Conservation (phyloP, 202 grass and related monocot species). For the Schoenoplectus triqueter region DNA sequence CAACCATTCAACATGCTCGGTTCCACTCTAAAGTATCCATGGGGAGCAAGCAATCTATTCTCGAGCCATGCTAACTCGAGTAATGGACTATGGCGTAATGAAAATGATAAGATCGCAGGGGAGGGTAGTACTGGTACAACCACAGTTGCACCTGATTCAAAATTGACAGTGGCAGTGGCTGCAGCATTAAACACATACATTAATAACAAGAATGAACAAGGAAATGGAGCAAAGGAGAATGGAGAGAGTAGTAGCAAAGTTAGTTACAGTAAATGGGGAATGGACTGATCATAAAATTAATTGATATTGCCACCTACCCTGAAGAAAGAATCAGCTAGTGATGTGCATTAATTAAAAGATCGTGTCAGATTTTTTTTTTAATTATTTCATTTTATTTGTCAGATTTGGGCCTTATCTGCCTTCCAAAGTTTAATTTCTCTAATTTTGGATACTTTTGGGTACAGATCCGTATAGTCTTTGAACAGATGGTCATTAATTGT, state of each 20-base stretch:
- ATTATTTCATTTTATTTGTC: slow-evolving; percentile 39
- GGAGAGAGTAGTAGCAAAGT: slow-evolving; percentile 57
- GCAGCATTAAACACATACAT: slow-evolving; percentile 54
- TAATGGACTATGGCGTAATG: slow-evolving; percentile 55
- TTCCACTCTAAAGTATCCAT: slow-evolving; percentile 50
- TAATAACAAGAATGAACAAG: slow-evolving; percentile 54
- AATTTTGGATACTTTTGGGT: slow-evolving; percentile 18
- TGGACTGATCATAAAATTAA: slow-evolving; percentile 32
- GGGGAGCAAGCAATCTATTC: slow-evolving; percentile 40
- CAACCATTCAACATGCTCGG: slow-evolving; percentile 32
- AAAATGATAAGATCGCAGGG: slow-evolving; percentile 23
- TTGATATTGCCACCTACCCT: background rate
- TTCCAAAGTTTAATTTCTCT: slow-evolving; percentile 25
- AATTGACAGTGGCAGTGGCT: slow-evolving; percentile 51
- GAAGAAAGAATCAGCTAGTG: slow-evolving; percentile 29
- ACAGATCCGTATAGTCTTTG: slow-evolving; percentile 26
- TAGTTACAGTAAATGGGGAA: slow-evolving; percentile 49
- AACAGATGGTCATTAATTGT: slow-evolving; percentile 22
- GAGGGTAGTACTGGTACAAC: slow-evolving; percentile 38
- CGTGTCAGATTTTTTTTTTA: slow-evolving; percentile 30
- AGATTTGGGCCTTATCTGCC: slow-evolving; percentile 18
- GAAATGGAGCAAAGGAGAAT: slow-evolving; percentile 46
- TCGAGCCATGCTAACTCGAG: background rate
- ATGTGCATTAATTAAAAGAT: slow-evolving; percentile 26
- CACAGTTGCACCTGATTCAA: slow-evolving; percentile 40